Conservation (phyloP, 371 early-diverging fungal genomes). For the Dichotomocladium elegans region DNA sequence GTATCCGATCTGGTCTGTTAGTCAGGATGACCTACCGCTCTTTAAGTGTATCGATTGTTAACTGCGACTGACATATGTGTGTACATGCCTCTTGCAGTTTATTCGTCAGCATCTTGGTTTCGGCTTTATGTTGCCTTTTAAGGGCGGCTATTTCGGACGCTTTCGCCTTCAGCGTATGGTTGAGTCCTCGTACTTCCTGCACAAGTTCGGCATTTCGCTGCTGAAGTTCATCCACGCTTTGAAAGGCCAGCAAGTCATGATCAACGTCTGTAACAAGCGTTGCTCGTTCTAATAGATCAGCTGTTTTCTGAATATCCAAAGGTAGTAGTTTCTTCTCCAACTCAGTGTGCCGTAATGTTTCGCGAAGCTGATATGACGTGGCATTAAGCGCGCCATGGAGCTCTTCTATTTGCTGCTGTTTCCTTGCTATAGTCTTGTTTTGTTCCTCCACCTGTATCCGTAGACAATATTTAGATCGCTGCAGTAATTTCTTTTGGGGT, state of each 20-base stretch:
- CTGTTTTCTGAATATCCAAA: background rate
- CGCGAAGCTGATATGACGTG: background rate
- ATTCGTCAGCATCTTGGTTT: too few species aligned
- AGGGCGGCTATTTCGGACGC: too few species aligned
- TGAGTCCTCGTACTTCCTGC: too few species aligned
- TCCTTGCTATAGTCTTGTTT: background rate
- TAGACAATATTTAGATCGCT: background rate
- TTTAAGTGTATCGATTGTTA: too few species aligned
- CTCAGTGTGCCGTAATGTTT: background rate
- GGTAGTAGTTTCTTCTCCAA: background rate
- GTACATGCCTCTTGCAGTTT: too few species aligned
- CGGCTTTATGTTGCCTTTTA: too few species aligned
- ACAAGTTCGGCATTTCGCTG: background rate
- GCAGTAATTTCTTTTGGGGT: too few species aligned
- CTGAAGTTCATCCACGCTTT: background rate
- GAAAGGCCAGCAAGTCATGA: background rate
- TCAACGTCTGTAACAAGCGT: background rate
- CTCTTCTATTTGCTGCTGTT: background rate
- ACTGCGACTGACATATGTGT: too few species aligned
- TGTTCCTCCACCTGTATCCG: background rate
- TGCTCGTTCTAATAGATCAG: background rate
- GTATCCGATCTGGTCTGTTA: too few species aligned
- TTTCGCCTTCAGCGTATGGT: too few species aligned
- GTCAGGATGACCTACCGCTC: too few species aligned
- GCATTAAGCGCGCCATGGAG: background rate